Percentiles rank a stretch among this genome's conserved stretches.
Conservation (phyloP, 176 grass and related monocot genomes). For the Eragrostis nindensis region DNA sequence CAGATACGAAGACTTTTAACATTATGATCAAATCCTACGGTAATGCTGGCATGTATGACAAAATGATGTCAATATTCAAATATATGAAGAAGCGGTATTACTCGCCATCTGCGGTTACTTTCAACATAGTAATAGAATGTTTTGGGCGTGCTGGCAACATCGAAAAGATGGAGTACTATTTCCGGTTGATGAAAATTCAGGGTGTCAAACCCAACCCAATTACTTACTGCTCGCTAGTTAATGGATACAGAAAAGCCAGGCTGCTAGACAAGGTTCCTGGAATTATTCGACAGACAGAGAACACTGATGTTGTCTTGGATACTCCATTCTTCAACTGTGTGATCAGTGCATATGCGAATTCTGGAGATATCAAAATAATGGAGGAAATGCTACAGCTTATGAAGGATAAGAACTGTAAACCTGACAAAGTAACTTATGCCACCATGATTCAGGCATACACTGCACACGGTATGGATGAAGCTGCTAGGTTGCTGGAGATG, state of each 20-base stretch:
- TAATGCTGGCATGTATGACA: constrained; percentile 59
- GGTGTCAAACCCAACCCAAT: constrained; percentile 76
- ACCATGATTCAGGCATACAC: constrained; percentile 75
- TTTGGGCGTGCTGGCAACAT: constrained; percentile 76
- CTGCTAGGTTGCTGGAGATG: constrained; percentile 54
- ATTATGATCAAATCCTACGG: constrained; percentile 87
- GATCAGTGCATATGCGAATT: constrained; percentile 70
- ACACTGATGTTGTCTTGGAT: constrained; percentile 77
- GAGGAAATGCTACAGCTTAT: constrained; percentile 81
- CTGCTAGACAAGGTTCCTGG: constrained; percentile 70
- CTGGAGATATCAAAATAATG: constrained; percentile 80
- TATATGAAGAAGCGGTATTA: constrained; percentile 80
- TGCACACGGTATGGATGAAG: constrained; percentile 65
- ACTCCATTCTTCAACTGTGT: constrained; percentile 90
- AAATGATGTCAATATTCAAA: constrained; percentile 67
- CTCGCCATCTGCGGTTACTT: constrained; percentile 59
- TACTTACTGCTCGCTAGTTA: constrained; percentile 88
- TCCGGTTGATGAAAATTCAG: constrained; percentile 81
- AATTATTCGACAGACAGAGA: constrained; percentile 81
- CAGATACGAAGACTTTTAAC: constrained; percentile 74
- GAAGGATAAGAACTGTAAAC: constrained; percentile 83
- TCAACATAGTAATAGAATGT: constrained; percentile 78
- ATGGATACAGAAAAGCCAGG: constrained; percentile 68
- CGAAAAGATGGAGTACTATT: constrained; percentile 92
- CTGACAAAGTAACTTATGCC: constrained; percentile 68